Base-by-base conservation (phyloP, 495 filamentous ascomycete species). In the Penicillium chermesinum region DNA sequence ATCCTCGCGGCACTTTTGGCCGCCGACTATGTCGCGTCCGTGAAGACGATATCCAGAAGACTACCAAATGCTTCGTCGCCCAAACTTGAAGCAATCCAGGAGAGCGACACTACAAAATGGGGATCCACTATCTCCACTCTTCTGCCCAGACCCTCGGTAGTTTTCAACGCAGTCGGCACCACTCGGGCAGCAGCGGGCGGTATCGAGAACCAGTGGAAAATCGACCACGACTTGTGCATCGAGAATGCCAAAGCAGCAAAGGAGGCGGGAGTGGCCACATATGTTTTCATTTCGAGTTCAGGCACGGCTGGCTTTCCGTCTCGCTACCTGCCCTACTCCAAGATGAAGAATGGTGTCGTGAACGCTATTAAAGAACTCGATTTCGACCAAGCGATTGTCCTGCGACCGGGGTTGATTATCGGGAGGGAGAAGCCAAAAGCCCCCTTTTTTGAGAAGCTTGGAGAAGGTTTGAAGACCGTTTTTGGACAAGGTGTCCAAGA, bases 1-100 rank as follows among this genome's bases (percentile, higher is more conserved):
- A 82, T 84, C 57, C 71, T 85, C 19, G 62, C 65, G 30, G 76
- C 74, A 7, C 72, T 84, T 19, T 71, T 86, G 38, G 47, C 66
- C 14, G 56, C 44, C 46, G 65, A 74, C 37, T 46, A 64, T 37
- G 64, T 69, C 51, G 56, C 67, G 36, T 62, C 70, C 1, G 66
- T 85, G 43, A 66, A 76, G 44, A 80, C 83, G 44, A 71, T 86
- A 60, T 81, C 78, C 14, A 73, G 83, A 16, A 75, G 79, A 50
- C 69, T 20, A 59, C 76, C 59, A 65, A 75, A 42, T 22, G 64
- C 46, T 40, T 63, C 48, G 63, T 75, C 55, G 13, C 46, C 76
- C 13, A 79, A 79, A 44, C 72, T 85, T 36, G 57, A 75, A 48
- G 54, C 56, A 14, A 16, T 63, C 20, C 13, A 64, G 19, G 62